Evolutionary conservation across 345 rosid genomes (phyloP).

Genomic region (Linum trigynum): DNA sequence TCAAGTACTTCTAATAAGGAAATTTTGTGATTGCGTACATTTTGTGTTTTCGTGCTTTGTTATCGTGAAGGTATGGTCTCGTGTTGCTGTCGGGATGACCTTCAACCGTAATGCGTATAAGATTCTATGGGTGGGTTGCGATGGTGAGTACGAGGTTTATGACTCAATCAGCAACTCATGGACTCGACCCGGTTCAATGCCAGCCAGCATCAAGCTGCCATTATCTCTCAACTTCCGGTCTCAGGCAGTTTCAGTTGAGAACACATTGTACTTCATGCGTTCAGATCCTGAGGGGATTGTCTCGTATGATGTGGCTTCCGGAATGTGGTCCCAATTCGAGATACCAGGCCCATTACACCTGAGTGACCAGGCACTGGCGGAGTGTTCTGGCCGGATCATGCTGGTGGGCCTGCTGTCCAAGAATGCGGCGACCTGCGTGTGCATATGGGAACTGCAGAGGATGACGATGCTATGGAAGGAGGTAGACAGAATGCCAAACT

Average conservation of each 20-base stretch:
- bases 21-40: no score
- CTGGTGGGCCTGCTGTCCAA: slow-evolving; percentile 85
- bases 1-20: no score
- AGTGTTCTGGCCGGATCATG: slow-evolving; percentile 69
- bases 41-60: no score
- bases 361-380: slow-evolving; percentile 81
- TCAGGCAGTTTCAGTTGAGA: slow-evolving; percentile 63
- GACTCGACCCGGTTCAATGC: slow-evolving; percentile 74
- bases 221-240: slow-evolving; percentile 77
- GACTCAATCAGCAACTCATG: slow-evolving; percentile 67
- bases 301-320: slow-evolving; percentile 62
- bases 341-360: slow-evolving; percentile 73
- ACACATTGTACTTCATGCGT: slow-evolving; percentile 75
- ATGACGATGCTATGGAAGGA: slow-evolving; percentile 99
- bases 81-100: slow-evolving; percentile 89
- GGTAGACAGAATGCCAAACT: slow-evolving; percentile 99
- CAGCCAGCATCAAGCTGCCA: slow-evolving; percentile 62
- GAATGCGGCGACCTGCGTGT: slow-evolving; percentile 96
- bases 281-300: slow-evolving; percentile 88
- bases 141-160: slow-evolving; percentile 87
- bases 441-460: slow-evolving; percentile 99
- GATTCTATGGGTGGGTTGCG: slow-evolving; percentile 83
- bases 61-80: slow-evolving; percentile 35
- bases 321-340: slow-evolving; percentile 65
- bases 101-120: slow-evolving; percentile 62